Evolutionary conservation across 164 flowering plant genomes (phyloP), one percentile per base, ranked within the genome.

Genomic region (Liquidambar formosana): DNA sequence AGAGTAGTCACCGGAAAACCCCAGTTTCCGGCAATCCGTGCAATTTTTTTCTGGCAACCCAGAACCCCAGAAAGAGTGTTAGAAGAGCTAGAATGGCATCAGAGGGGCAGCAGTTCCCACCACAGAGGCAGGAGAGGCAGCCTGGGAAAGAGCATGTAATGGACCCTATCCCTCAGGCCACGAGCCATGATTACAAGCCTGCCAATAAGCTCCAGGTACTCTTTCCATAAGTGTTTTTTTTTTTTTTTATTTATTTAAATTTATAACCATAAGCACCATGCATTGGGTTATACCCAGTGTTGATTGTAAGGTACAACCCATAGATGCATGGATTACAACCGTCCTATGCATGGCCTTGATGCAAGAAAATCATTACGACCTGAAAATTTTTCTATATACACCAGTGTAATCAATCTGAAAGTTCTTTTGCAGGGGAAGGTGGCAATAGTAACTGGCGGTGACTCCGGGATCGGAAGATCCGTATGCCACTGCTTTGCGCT

Each of bases 391-490:
- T n/a, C n/a, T n/a, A n/a, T n/a, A n/a, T n/a, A n/a, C n/a, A n/a
- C n/a, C n/a, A n/a, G n/a, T n/a, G n/a, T n/a, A n/a, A n/a, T 22
- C 8, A n/a, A n/a, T n/a, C n/a, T n/a, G n/a, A n/a, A n/a, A n/a
- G n/a, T n/a, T n/a, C 23, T 22, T 11, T 44, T 65, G 71, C 78
- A 88, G 92, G 92, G 92, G 1, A 87, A 81, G 80, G 88, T 91
- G 74, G 90, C 97, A 1, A 58, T 91, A 27, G 86, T 89, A 59
- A 87, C 97, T 0, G 90, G 97, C 0, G 95, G 95, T 0, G 95
- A 91, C 64, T 93, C 91, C 0, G 95, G 94, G 5, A 93, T 93
- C 43, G 95, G 98, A 0, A 64, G 94, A 49, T 91, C 94, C 0
- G 95, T 91, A 49, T 82, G 89, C 77, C 65, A 82, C 65, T 59